phyloP scores from a whole-genome alignment of 1,284 basidiomycete genomes.

The Austroboletus olivaceoglutinosus region DNA sequence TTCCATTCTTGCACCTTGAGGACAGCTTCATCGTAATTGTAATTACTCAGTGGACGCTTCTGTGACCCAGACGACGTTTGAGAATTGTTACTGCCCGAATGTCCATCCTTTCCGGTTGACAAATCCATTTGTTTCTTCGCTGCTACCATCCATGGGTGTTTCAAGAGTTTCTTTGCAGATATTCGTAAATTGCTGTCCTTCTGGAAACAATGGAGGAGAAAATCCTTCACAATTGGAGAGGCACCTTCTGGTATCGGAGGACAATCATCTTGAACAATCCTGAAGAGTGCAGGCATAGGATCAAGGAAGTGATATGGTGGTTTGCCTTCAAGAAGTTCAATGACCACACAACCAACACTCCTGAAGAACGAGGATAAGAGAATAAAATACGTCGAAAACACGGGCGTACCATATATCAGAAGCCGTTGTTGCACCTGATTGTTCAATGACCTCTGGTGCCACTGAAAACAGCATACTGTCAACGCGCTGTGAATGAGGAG shows the following conservation, averaged over 20 bases:
- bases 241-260: slow-evolving; percentile 95
- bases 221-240: slow-evolving; percentile 93
- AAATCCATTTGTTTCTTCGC: slow-evolving; percentile 71
- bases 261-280: slow-evolving; percentile 96
- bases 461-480: slow-evolving; percentile 45
- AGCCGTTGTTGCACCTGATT: slow-evolving; percentile 93
- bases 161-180: slow-evolving; percentile 88
- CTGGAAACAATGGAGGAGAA: slow-evolving; percentile 96
- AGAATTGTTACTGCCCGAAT: slow-evolving; percentile 24
- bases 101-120: slow-evolving; percentile 41
- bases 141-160: slow-evolving; percentile 94
- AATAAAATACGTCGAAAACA: not conserved
- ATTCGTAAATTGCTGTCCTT: slow-evolving; percentile 95
- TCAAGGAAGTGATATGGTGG: slow-evolving; percentile 95
- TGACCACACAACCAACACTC: slow-evolving; percentile 95
- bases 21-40: slow-evolving; percentile 92
- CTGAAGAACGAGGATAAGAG: slow-evolving; percentile 35
- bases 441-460: slow-evolving; percentile 98
- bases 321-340: slow-evolving; percentile 93
- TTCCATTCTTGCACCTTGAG: slow-evolving; percentile 98
- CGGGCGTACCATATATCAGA: slow-evolving; percentile 87
- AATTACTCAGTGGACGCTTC: slow-evolving; percentile 63
- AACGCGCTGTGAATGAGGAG: slow-evolving; percentile 17
- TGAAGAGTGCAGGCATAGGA: slow-evolving; percentile 97
- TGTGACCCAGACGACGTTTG: slow-evolving; percentile 36